Conservation (phyloP, 179 eudicot genomes). For the Gypsophila paniculata region DNA sequence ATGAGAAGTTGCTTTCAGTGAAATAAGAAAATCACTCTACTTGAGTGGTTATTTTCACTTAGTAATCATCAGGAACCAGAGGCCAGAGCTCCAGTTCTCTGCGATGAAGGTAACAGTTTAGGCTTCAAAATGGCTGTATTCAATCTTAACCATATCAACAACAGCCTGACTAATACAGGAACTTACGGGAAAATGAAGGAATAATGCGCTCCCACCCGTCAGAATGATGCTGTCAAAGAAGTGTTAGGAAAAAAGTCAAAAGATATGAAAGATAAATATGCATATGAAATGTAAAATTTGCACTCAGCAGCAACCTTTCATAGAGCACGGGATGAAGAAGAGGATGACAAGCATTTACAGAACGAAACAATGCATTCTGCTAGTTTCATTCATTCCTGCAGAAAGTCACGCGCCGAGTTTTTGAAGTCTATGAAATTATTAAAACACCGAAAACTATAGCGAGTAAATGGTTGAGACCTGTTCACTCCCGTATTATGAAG, state of each 20-base stretch:
- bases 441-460: neutral
- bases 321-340: conserved; percentile 91
- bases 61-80: conserved; percentile 78
- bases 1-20: neutral
- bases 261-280: neutral
- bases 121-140: neutral
- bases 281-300: neutral
- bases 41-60: conserved; percentile 81
- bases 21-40: conserved; percentile 68
- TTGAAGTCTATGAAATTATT: too few species aligned
- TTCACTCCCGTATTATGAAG: too few species aligned
- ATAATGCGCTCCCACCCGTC: conserved; percentile 92
- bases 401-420: too few species aligned
- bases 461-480: too few species aligned
- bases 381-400: conserved; percentile 80
- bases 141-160: neutral
- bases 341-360: conserved; percentile 81
- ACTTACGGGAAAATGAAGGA: conserved; percentile 88
- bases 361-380: conserved; percentile 92
- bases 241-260: neutral
- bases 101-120: conserved; percentile 21
- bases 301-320: conserved; percentile 54
- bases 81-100: conserved; percentile 93
- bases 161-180: conserved; percentile 38
- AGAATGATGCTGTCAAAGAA: conserved; percentile 66